Percentiles rank a stretch among this genome's conserved stretches.
Conservation (phyloP, 805 yeast species). For the Kazachstania psychrophila region DNA sequence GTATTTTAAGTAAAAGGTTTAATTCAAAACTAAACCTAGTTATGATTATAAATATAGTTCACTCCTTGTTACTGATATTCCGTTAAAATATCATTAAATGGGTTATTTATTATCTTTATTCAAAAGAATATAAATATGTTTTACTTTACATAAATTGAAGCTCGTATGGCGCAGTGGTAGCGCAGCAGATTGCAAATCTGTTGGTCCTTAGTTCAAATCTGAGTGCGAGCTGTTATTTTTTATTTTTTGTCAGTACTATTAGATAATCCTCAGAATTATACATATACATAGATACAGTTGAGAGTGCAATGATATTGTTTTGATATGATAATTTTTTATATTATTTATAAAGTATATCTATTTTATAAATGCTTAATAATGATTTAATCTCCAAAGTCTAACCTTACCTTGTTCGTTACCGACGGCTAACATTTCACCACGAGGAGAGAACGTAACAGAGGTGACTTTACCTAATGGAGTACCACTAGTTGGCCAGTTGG, state of each 20-base stretch:
- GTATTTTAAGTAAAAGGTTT: too few relatives aligned
- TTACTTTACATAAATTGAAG: too few relatives aligned
- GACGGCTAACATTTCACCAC: constrained; percentile 71
- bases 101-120: too few relatives aligned
- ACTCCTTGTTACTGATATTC: too few relatives aligned
- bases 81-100: too few relatives aligned
- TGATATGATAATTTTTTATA: not conserved
- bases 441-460: constrained; percentile 65
- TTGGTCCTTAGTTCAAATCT: constrained; percentile 96
- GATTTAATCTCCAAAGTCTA: constrained; percentile 81
- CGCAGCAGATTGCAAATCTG: constrained; percentile 99
- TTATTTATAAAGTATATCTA: too few relatives aligned
- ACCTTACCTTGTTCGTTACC: constrained; percentile 90
- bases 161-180: constrained; percentile 95
- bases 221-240: constrained; percentile 67
- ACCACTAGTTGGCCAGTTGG: constrained; percentile 95
- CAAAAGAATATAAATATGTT: too few relatives aligned
- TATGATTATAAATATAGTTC: too few relatives aligned
- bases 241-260: not conserved
- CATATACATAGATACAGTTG: not conserved
- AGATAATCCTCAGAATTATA: not conserved
- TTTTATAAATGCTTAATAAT: constrained; percentile 38
- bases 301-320: not conserved
- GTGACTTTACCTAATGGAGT: constrained; percentile 96
- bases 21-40: too few relatives aligned